Base-by-base conservation (phyloP, 139 green algal species). In the Chara braunii region DNA sequence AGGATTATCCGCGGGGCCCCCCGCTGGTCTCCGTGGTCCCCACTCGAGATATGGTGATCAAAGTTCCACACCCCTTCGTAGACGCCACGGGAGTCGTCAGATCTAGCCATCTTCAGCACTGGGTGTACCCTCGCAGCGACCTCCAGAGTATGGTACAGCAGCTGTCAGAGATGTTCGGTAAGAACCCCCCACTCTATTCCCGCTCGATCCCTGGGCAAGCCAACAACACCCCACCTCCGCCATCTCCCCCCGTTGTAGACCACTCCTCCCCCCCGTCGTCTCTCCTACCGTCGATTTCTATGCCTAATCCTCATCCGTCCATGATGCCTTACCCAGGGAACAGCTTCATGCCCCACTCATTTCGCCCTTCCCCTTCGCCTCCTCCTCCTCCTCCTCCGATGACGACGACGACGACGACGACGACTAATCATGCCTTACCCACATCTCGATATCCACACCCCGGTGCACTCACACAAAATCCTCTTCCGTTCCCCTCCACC, bases 21-120 rank as follows among this genome's bases (percentile, higher is more conserved):
- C 90, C 90, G 1, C 70, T 88, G 7, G 67, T 79, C 2, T 96
- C 89, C 36, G 88, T 96, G 22, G 78, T 71, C 5, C 90, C 90
- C n/a, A 95, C 87, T 0, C 54, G 70, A 0, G 82, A 87, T 60
- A 96, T 96, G 90, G 81, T 96, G 63, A 92, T 96, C 72, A 90
- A 90, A 48, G 52, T 81, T 1, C 53, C 79, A 1, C 87, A 94
- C 75, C 44, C 76, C 2, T 86, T 79, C 60, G 90, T 96, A 3
- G 80, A 94, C 43, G 36, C 80, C 3, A 85, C 78, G 4, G 88
- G 86, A 8, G 32, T 81, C 28, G 88, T 84, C 8, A n/a, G n/a
- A n/a, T n/a, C n/a, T n/a, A n/a, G n/a, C 40, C 18, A 72, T 60
- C 57, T 76, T 22, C 60, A 36, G 14, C 60, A 77, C 24, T 79